A percentile compares a stretch with the other conserved stretches of the same genome.
Conservation (phyloP, 1,284 basidiomycete species). For the Fomitopsis pinicola region DNA sequence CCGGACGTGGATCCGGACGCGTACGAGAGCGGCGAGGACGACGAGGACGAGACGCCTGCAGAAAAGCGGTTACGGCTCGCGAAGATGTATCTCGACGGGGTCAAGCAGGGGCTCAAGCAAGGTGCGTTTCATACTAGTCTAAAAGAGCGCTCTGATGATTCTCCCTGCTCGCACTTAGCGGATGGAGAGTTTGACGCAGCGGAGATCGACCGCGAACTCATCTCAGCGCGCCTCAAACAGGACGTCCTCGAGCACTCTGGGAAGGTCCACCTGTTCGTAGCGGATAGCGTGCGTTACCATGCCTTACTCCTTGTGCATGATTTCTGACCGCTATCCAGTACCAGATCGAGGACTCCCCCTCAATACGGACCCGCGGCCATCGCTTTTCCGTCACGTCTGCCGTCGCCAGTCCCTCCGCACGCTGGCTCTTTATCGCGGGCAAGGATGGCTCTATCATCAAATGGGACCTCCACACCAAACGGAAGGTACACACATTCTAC, state of each 20-base stretch:
- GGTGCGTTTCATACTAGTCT: constrained; percentile 43
- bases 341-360: constrained; percentile 40
- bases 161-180: constrained; percentile 32
- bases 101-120: constrained; percentile 60
- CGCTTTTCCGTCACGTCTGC: constrained; percentile 76
- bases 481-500: constrained; percentile 52
- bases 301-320: not conserved
- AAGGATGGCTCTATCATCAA: constrained; percentile 86
- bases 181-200: constrained; percentile 91
- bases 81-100: constrained; percentile 84
- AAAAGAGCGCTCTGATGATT: not conserved
- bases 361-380: constrained; percentile 62
- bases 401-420: constrained; percentile 63
- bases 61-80: constrained; percentile 91
- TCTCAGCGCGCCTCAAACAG: constrained; percentile 85
- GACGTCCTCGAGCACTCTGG: constrained; percentile 86
- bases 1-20: constrained; percentile 49
- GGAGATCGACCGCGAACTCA: constrained; percentile 89
- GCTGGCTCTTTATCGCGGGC: constrained; percentile 74
- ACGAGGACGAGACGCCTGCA: constrained; percentile 88
- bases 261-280: constrained; percentile 80
- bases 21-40: constrained; percentile 69
- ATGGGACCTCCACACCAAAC: constrained; percentile 69
- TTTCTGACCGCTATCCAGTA: constrained; percentile 23
- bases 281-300: constrained; percentile 51